phyloP scores from a whole-genome alignment of 345 rosid species.

The Eucalyptus polyanthemos region DNA sequence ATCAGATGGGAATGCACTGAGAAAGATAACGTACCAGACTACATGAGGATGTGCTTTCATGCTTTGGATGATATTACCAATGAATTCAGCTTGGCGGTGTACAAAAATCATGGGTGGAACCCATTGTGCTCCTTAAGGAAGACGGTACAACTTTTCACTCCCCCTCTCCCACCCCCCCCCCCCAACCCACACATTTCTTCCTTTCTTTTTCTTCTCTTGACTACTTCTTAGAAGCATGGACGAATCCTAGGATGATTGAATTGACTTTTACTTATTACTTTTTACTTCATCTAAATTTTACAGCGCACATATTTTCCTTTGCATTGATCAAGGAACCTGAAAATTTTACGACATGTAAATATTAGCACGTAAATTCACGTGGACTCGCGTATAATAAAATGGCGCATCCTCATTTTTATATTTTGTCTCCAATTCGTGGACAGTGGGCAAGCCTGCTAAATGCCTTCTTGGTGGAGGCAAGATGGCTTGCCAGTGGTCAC shows the following conservation, averaged over 20 bases:
- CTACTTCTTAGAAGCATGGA: not conserved
- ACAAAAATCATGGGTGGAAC: no score
- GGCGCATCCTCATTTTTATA: not conserved
- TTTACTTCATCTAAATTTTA: not conserved
- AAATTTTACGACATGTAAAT: not conserved
- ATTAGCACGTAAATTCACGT: not conserved
- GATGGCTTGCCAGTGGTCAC: not conserved
- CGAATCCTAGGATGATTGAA: not conserved
- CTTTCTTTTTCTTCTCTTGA: not conserved
- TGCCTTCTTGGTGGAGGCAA: slow-evolving; percentile 10
- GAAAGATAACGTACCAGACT: no score
- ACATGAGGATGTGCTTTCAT: no score
- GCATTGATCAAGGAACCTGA: not conserved
- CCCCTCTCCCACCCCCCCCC: no score
- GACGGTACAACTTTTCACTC: no score
- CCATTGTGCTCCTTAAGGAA: no score
- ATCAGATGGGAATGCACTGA: no score
- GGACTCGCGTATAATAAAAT: not conserved
- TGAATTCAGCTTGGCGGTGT: no score
- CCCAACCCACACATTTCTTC: no score
- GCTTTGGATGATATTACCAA: no score
- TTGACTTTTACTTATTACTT: not conserved
- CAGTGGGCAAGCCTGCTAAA: slow-evolving; percentile 4
- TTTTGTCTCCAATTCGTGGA: not conserved
- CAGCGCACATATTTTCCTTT: not conserved